Conservation (phyloP, 2,329 filamentous ascomycete species). For the Akanthomyces uredinophilus region DNA sequence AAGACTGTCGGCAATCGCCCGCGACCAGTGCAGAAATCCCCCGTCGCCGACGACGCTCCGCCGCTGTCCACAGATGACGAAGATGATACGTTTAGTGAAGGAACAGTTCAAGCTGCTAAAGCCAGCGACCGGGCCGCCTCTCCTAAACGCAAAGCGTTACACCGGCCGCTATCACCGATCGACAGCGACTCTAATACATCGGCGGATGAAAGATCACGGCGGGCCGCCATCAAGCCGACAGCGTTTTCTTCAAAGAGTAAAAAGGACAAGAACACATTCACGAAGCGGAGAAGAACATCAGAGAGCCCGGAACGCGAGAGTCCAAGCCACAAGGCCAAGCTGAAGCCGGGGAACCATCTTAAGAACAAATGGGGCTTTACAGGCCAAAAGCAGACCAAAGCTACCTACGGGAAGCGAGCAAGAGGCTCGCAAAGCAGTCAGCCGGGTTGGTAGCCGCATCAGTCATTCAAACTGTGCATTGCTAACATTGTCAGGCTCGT, state of each 20-base stretch:
- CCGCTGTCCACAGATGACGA: conserved; percentile 29
- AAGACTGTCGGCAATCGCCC: conserved; percentile 13
- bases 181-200: conserved; percentile 21
- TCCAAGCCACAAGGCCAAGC: not conserved
- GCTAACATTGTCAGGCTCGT: conserved; percentile 7
- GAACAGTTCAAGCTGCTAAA: conserved; percentile 2
- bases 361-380: conserved; percentile 22
- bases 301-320: not conserved
- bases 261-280: not conserved
- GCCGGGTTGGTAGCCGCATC: not conserved
- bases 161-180: not conserved
- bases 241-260: conserved; percentile 22
- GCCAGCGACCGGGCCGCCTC: not conserved
- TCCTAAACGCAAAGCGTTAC: not conserved
- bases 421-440: conserved; percentile 21
- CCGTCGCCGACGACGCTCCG: conserved; percentile 16
- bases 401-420: conserved; percentile 24
- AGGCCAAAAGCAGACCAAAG: conserved; percentile 17
- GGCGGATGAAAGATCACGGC: conserved; percentile 22
- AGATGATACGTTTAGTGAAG: conserved; percentile 16
- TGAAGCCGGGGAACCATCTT: conserved; percentile 22
- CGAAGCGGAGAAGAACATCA: not conserved
- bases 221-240: conserved; percentile 30
- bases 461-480: not conserved
- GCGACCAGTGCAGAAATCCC: conserved; percentile 17